Evolutionary conservation across 768 basidiomycete species (phyloP), one percentile per base, ranked within the genome.

Genomic region (Xerocomellus amylosporus): DNA sequence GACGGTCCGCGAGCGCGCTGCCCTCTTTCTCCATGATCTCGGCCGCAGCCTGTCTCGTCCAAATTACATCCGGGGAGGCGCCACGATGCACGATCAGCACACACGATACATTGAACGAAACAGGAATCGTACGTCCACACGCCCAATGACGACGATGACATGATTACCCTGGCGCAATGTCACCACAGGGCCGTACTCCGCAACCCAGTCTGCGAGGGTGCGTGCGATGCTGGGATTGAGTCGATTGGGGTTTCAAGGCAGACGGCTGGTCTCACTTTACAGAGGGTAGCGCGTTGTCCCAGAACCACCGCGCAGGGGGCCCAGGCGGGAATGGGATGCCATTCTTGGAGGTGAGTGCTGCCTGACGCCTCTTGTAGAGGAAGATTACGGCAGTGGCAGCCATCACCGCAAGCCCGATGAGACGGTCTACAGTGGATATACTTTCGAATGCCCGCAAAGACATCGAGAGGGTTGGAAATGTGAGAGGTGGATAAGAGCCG

Each of bases 21-120:
- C 83, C 82, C 54, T 81, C 78, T 50, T 80, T 79, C 64, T 85
- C 83, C 81, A 85, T 79, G 40, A 84, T 78, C 10, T 84, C 81
- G 1, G 77, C 71, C 0, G 80, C 79, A 5, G 80, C 81, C 64
- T 83, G 70, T 43, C 74, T 26, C 15, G 17, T 26, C 30, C 45
- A 13, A 17, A 53, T 17, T 8, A 38, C 22, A 20, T 9, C 34
- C 41, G 13, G 33, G 10, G 34, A 10, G 30, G n/a, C 30, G 10
- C 8, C 15, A 50, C 15, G 14, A 13, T 12, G 14, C 14, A 15
- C 12, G 34, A 12, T 51, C 34, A 58, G 38, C 34, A 8, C 28
- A 5, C 28, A n/a, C 39, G 20, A 31, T 20, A 31, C 10, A 8
- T 17, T 3, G 15, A 6, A 19, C 13, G n/a, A 24, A 40, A 41